Conservation (phyloP, 169 alveolate genomes). For the Plasmodium gaboni region DNA sequence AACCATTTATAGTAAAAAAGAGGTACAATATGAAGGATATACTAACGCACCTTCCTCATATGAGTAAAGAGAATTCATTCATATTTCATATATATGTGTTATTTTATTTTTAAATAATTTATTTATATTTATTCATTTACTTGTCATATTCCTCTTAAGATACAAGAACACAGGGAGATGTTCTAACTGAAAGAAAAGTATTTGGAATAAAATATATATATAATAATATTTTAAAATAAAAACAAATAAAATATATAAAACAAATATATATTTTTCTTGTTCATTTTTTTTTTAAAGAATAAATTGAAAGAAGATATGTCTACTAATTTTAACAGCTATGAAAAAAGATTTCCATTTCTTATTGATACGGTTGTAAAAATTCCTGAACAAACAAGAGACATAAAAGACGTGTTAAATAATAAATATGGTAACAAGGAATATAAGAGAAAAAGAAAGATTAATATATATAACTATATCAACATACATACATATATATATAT, state of each 20-base stretch:
- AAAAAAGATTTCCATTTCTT: constrained; percentile 55
- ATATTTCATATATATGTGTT: no score
- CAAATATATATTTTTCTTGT: background rate
- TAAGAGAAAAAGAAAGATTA: background rate
- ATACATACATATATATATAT: background rate
- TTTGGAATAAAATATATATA: background rate
- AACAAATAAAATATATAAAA: background rate
- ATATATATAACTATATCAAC: background rate
- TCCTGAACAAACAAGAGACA: constrained; percentile 32
- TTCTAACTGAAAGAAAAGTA: constrained; percentile 62
- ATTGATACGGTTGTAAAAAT: constrained; percentile 43
- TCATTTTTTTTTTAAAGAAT: constrained; percentile 12
- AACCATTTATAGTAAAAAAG: constrained; percentile 38
- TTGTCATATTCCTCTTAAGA: background rate
- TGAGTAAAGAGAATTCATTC: background rate
- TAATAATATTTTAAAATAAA: background rate
- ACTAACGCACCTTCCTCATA: constrained; percentile 41
- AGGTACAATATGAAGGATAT: constrained; percentile 62
- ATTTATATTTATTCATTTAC: background rate
- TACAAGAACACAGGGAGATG: constrained; percentile 54
- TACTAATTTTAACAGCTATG: constrained; percentile 29
- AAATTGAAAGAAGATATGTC: constrained; percentile 39
- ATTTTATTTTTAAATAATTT: background rate
- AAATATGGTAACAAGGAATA: constrained; percentile 27
- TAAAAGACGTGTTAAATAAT: constrained; percentile 47